Percentiles rank a stretch among this genome's conserved stretches.
Conservation (phyloP, 768 basidiomycete species). For the Clavaria fumosa region DNA sequence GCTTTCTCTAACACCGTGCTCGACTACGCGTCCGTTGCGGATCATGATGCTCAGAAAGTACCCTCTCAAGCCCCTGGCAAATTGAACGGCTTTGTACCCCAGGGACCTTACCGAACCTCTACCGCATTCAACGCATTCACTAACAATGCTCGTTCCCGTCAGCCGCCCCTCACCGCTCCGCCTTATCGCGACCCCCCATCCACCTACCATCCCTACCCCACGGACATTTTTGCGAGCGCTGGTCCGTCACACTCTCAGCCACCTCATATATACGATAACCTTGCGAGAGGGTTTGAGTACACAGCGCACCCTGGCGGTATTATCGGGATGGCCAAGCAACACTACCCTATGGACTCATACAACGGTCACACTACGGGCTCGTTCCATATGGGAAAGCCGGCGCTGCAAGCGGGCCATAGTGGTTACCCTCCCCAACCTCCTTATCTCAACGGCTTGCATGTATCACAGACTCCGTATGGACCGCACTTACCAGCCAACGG, state of each 20-base stretch:
- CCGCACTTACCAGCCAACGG: constrained; percentile 40
- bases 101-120: constrained; percentile 12
- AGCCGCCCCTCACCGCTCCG: constrained; percentile 14
- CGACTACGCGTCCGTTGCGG: constrained; percentile 24
- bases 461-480: constrained; percentile 66
- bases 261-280: neutral
- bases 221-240: constrained; percentile 20
- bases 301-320: too few species aligned
- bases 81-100: constrained; percentile 22
- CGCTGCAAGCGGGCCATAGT: too few species aligned
- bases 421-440: constrained; percentile 10
- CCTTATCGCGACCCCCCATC: constrained; percentile 3
- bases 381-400: too few species aligned
- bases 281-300: constrained; percentile 6
- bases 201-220: constrained; percentile 6
- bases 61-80: constrained; percentile 21
- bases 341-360: constrained; percentile 3
- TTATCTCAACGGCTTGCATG: constrained; percentile 23
- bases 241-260: constrained; percentile 10
- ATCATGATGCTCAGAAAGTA: constrained; percentile 24
- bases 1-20: too few species aligned
- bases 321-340: too few species aligned
- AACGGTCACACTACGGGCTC: too few species aligned
- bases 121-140: constrained; percentile 24
- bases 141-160: constrained; percentile 28